Evolutionary conservation across 345 rosid species (phyloP).

Genomic region (Hibiscus mutabilis): DNA sequence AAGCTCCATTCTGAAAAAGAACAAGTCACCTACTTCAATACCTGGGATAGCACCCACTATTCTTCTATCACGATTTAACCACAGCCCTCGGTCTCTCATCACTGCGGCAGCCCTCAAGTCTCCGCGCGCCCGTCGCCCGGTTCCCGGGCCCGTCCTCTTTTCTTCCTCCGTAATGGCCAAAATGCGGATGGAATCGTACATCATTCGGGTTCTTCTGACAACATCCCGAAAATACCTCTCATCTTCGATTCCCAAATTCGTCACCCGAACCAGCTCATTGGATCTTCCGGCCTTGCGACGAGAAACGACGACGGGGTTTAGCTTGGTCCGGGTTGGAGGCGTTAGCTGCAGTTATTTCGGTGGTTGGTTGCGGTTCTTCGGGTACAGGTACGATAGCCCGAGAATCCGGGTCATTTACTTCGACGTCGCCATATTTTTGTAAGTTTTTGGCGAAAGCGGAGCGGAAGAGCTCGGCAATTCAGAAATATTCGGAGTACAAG

Average conservation of each 20-base stretch:
- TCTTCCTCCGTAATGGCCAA: slow-evolving; percentile 41
- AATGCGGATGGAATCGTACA: slow-evolving; percentile 57
- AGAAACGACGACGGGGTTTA: slow-evolving; percentile 15
- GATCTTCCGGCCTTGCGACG: slow-evolving; percentile 38
- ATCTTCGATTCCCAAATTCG: slow-evolving; percentile 51
- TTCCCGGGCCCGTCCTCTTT: slow-evolving; percentile 17
- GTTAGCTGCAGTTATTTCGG: neutral
- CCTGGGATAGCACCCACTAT: slow-evolving; percentile 89
- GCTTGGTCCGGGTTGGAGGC: neutral
- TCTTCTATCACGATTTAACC: slow-evolving; percentile 75
- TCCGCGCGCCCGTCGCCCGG: slow-evolving; percentile 34
- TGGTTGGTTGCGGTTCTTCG: slow-evolving; percentile 10
- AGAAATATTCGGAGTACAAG: slow-evolving; percentile 42
- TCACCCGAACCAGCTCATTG: slow-evolving; percentile 72
- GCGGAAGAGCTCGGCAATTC: slow-evolving; percentile 49
- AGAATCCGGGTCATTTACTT: slow-evolving; percentile 35
- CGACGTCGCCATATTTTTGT: slow-evolving; percentile 27
- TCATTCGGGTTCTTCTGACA: slow-evolving; percentile 55
- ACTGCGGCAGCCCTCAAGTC: slow-evolving; percentile 53
- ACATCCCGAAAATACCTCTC: slow-evolving; percentile 48
- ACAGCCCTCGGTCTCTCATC: slow-evolving; percentile 53
- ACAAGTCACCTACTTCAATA: slow-evolving; percentile 62
- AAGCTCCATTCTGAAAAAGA: slow-evolving; percentile 73
- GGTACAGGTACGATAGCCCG: slow-evolving; percentile 47
- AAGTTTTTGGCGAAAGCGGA: slow-evolving; percentile 45